Evolutionary conservation across 2,329 filamentous ascomycete species (phyloP), one percentile per base, ranked within the genome.

Genomic region (Xylariales sp.): DNA sequence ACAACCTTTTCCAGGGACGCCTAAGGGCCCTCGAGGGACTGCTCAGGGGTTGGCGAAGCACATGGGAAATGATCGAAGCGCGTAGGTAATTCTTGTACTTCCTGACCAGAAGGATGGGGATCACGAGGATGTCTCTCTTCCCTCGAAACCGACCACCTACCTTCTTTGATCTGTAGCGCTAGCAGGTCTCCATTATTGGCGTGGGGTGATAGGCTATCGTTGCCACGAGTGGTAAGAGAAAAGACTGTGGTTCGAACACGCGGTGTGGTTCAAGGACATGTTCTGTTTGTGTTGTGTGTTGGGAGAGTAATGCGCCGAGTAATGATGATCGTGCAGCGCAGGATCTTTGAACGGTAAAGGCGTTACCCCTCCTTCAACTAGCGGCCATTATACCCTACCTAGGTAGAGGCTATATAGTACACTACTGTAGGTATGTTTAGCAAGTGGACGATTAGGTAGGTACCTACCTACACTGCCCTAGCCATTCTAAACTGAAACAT

Each of bases 401-500:
- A 9, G 5, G 34, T 36, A n/a, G n/a, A n/a, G n/a, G n/a, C n/a
- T 39, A 10, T 39, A 39, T 39, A 39, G 8, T 10, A 10, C 8
- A 9, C 36, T 23, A 43, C 12, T 30, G 36, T 48, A 56, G 32
- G 49, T 59, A 68, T 30, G 28, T 16, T 43, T 58, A 43, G 39
- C 55, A 23, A 23, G 23, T 23, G 23, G 23, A 23, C 23, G 23
- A 23, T 23, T 23, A 23, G 23, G 23, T 23, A 23, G 23, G 23
- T 23, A 23, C 23, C 23, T 23, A 23, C 23, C 23, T 23, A 23
- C 23, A 23, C 23, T 23, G 23, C 23, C 23, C 23, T 23, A 23
- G 23, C 23, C 41, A 34, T 48, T 41, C 53, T 16, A 39, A 16
- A 64, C 61, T 69, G 68, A 69, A 69, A 68, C 68, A 64, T 53